Evolutionary conservation across 192 early-diverging fungal genomes (phyloP), one percentile per base, ranked within the genome.

Genomic region (Mortierella claussenii): DNA sequence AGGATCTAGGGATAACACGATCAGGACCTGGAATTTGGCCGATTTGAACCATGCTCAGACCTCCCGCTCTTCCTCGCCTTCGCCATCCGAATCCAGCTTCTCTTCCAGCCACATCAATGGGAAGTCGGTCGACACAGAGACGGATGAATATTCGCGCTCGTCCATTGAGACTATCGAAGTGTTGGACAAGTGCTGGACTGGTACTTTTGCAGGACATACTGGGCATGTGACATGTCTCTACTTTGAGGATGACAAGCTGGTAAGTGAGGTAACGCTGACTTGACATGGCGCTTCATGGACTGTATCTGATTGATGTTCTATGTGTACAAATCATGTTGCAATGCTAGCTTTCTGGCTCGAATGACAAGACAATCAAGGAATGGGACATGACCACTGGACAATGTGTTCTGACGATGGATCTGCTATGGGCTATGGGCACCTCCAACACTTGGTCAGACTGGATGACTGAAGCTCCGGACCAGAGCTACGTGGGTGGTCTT

Each of bases 331-430:
- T n/a, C n/a, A n/a, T n/a, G n/a, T n/a, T n/a, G n/a, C n/a, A n/a
- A n/a, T n/a, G n/a, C n/a, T 74, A 91, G 85, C 78, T 92, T 21
- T 88, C 91, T 13, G 93, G 93, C 34, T 87, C 90, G 12, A 86
- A 89, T 21, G 93, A 94, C 80, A 82, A 85, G 55, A 94, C 93
- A 0, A 88, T 94, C 56, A 87, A 87, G 55, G 88, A 90, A 49
- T 94, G 93, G 93, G 93, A 94, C 63, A 32, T 94, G 78, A 70
- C 81, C 20, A 90, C 87, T 47, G 88, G 89, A 42, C 70, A 82
- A 54, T 78, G 87, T 80, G 82, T 90, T 21, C 78, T 90, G 7
- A 85, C 88, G 0, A 81, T 94, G 68, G 90, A 91, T 67, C 68
- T 94, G 8, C 71, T 87, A 17, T 94, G 92, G 92, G 86, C 90